Evolutionary conservation across 139 green algal genomes (phyloP).

Genomic region (Haematococcus lacustris): DNA sequence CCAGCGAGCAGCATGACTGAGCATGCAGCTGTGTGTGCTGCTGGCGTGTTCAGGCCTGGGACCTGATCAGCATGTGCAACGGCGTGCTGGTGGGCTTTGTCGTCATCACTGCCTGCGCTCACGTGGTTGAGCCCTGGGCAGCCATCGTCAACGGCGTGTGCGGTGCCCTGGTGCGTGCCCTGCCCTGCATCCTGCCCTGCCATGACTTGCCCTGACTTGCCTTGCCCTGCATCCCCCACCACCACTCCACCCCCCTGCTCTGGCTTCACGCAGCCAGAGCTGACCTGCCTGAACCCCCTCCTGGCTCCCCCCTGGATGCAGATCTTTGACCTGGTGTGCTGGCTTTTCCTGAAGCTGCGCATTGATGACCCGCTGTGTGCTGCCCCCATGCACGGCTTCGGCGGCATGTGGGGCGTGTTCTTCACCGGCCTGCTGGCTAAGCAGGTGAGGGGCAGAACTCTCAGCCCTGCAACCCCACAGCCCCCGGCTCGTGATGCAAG

Average conservation of each 20-base stretch:
- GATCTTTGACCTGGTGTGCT: slow-evolving; percentile 12
- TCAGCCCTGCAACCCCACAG: too few relatives aligned
- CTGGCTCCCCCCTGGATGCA: background rate
- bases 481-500: too few relatives aligned
- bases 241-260: too few relatives aligned
- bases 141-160: slow-evolving; percentile 70
- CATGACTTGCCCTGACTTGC: too few relatives aligned
- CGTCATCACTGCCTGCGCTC: slow-evolving; percentile 48
- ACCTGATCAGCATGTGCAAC: slow-evolving; percentile 68
- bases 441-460: too few relatives aligned
- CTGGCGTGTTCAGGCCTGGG: slow-evolving; percentile 58
- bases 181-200: too few relatives aligned
- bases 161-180: slow-evolving; percentile 27
- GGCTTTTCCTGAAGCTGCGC: slow-evolving; percentile 22
- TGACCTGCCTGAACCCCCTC: too few relatives aligned
- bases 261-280: too few relatives aligned
- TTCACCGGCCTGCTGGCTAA: slow-evolving; percentile 55
- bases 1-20: too few relatives aligned
- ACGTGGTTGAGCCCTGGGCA: slow-evolving; percentile 74
- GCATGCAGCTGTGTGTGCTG: too few relatives aligned
- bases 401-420: slow-evolving; percentile 51
- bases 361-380: slow-evolving; percentile 69
- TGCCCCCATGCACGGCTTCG: slow-evolving; percentile 66
- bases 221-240: too few relatives aligned
- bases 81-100: slow-evolving; percentile 68